Evolutionary conservation across 1,139 yeast genomes (phyloP), one percentile per base, ranked within the genome.

Genomic region (Magnusiomyces tetraspermus): DNA sequence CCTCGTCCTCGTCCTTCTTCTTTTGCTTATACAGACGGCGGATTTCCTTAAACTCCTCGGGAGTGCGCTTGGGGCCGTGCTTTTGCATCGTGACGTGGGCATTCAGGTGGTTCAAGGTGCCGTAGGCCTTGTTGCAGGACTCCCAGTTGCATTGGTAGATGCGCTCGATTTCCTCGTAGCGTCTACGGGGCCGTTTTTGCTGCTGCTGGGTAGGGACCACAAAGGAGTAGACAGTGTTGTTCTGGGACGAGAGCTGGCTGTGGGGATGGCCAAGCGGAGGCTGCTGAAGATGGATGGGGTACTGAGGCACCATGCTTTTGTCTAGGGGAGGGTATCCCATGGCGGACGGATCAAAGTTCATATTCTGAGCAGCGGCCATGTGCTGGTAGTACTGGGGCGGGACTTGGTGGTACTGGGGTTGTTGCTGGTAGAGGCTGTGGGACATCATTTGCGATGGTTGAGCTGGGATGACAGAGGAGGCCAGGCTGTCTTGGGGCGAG

Each of bases 101-200:
- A 65, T 85, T 85, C 50, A 85, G 70, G 66, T 85, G 94, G 66
- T 85, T 85, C 50, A 85, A 70, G 23, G 88, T 82, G 1, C 94
- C 94, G 64, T 85, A 85, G 50, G 84, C 80, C 67, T 85, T 85
- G 44, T 76, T 70, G 62, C 94, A 85, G 1, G 77, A 79, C 11
- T 77, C 75, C 60, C 62, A 80, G 49, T 76, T 76, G 64, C 94
- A 85, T 48, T 70, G 72, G 67, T 83, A 85, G 45, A 82, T 70
- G 46, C 94, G 73, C 52, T 80, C 80, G 61, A 85, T 83, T 64
- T 85, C 90, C 60, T 81, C 80, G 60, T 81, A 83, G 47, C 83
- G 73, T 55, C 90, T 73, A 59, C 94, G 45, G 24, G 45, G 45
- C 2, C 45, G 45, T 17, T 42, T 42, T 15, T 23, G 45, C 17